Evolutionary conservation across 2,329 filamentous ascomycete genomes (phyloP), one percentile per base, ranked within the genome.

Genomic region (Penicillium sp.): DNA sequence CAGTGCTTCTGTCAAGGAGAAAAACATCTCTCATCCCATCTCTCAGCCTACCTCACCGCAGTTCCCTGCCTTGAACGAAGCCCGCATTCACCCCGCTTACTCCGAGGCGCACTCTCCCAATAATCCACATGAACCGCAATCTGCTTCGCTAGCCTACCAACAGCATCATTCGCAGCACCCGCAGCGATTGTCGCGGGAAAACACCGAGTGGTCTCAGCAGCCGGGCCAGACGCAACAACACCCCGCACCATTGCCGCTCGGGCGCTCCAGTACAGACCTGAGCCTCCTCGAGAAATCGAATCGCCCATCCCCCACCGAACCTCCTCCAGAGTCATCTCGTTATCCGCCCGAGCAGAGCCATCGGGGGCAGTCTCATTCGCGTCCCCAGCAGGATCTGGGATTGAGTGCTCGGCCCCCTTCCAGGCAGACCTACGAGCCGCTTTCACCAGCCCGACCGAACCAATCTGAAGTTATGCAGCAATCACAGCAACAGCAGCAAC

Each of bases 181-280:
- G 56, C 58, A 49, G 52, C 59, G 53, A 51, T 58, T 28, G 29
- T 49, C 51, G 13, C 48, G 42, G 29, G 53, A 55, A 16, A 51
- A 56, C 6, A 36, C 44, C 39, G 56, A 58, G 28, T 55, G 60
- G 43, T 59, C 62, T 49, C 64, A 59, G 39, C 60, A 64, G 49
- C 52, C 57, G 44, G 41, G 47, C 18, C 56, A 52, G 41, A n/a
- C 9, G 18, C 49, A 49, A 12, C 55, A 59, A 47, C 45, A 49
- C 23, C 42, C 59, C 43, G 47, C 50, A 28, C 50, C 54, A 10
- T 31, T 56, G 2, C 52, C 57, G 12, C 53, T 64, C 12, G 60
- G 61, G 23, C 66, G 66, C 16, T 63, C 63, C 48, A 65, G 57
- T 49, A 67, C 66, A 54, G 65, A 70, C 41, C 55, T 61, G 4